Evolutionary conservation across 768 basidiomycete species (phyloP), one percentile per base, ranked within the genome.

Genomic region (Pilatotrama ljubarskyi): DNA sequence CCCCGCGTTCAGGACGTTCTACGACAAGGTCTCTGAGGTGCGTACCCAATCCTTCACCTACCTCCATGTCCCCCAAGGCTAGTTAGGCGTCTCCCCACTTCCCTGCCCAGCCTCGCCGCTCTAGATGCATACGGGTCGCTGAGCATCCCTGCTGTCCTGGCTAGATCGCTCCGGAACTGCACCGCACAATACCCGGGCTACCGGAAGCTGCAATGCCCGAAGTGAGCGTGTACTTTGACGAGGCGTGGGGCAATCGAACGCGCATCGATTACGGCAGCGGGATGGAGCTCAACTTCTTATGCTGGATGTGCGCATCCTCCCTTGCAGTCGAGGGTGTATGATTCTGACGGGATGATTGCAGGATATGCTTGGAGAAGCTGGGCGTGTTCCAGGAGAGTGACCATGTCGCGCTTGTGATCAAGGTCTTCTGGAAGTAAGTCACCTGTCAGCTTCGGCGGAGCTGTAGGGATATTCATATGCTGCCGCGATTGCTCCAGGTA

Each of bases 241-340:
- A 95, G 69, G 76, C 87, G 15, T 98, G 95, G 95, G 97, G 97
- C 0, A 97, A 91, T 72, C 78, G 90, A 26, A 84, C 88, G 48
- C 80, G 97, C 9, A 94, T 99, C 54, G 97, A 99, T 74, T 99
- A 99, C 74, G 97, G 97, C n/a, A 97, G 95, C 67, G 97, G 97
- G 14, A 98, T 98, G 96, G 97, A 99, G 70, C 80, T 98, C 43
- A 96, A 98, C 74, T 99, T 98, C 69, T 60, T 98, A 2, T 98
- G 95, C 68, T 98, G 95, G 95, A 70, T 98, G 95, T 97, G 70
- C 65, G 93, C 77, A 11, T 25, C 2, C 29, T 32, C n/a, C n/a
- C n/a, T n/a, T n/a, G n/a, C n/a, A n/a, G 29, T 5, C 29, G 5
- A 32, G 5, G 29, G 29, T 10, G 29, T 32, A 10, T 10, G 29